Conservation (phyloP, 768 basidiomycete species). For the Serendipita sp. region DNA sequence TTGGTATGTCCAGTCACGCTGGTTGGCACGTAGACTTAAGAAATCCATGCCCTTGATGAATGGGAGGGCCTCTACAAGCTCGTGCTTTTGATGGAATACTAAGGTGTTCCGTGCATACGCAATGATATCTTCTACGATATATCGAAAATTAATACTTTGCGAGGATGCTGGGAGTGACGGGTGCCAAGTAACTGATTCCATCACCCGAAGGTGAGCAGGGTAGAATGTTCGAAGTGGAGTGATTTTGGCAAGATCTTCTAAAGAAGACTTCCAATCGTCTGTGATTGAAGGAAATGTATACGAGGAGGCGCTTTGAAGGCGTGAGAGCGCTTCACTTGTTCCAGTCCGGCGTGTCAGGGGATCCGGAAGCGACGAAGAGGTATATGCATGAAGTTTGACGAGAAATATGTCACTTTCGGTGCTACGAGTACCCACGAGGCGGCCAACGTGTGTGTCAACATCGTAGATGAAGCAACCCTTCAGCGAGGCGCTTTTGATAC, state of each 20-base stretch:
- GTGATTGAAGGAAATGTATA: slow-evolving; percentile 26
- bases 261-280: slow-evolving; percentile 18
- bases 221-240: slow-evolving; percentile 25
- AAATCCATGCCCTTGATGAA: not conserved
- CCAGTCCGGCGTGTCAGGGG: slow-evolving; percentile 30
- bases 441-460: slow-evolving; percentile 20
- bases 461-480: slow-evolving; percentile 13
- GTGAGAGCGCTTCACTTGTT: slow-evolving; percentile 28
- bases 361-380: slow-evolving; percentile 27
- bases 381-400: slow-evolving; percentile 31
- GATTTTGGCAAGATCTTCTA: slow-evolving; percentile 22
- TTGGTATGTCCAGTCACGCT: not conserved
- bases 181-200: slow-evolving; percentile 27
- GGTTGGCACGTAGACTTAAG: not conserved
- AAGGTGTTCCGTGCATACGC: not conserved
- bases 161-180: slow-evolving; percentile 13
- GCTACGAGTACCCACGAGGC: slow-evolving; percentile 17
- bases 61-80: not conserved
- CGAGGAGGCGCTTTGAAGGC: slow-evolving; percentile 24
- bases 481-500: slow-evolving; percentile 14
- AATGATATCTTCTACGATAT: slow-evolving; percentile 19
- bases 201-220: slow-evolving; percentile 22
- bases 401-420: slow-evolving; percentile 21
- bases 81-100: not conserved
- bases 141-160: slow-evolving; percentile 21